Conservation (phyloP, 2,329 filamentous ascomycete genomes). For the Beauveria sp. region DNA sequence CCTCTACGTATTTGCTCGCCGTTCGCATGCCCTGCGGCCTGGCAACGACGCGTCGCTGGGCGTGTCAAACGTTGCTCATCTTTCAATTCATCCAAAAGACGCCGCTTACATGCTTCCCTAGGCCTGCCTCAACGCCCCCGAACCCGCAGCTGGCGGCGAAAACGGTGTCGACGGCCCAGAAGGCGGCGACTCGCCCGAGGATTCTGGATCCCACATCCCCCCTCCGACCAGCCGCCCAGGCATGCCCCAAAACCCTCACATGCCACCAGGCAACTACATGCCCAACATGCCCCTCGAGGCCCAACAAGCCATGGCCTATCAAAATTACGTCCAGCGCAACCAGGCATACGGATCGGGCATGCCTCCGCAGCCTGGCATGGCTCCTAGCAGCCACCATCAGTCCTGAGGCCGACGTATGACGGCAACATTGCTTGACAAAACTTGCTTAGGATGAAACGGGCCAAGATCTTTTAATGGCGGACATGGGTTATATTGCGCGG, state of each 20-base stretch:
- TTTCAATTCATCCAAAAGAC: not conserved
- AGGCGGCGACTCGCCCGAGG: slow-evolving; percentile 84
- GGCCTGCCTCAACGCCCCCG: slow-evolving; percentile 95
- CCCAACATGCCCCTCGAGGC: slow-evolving; percentile 62
- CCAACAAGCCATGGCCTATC: slow-evolving; percentile 74
- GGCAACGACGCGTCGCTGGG: not conserved
- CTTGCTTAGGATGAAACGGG: not conserved
- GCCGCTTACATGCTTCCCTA: slow-evolving; percentile 36
- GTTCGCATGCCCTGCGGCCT: not conserved
- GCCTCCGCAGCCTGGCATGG: slow-evolving; percentile 70
- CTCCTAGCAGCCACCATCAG: slow-evolving; percentile 75
- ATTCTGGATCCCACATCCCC: slow-evolving; percentile 72
- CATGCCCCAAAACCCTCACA: slow-evolving; percentile 57
- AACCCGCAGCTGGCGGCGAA: slow-evolving; percentile 73
- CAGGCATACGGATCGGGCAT: slow-evolving; percentile 68
- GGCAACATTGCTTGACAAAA: not conserved
- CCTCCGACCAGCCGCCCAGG: slow-evolving; percentile 51
- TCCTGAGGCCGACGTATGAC: slow-evolving; percentile 40
- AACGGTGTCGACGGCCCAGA: slow-evolving; percentile 71
- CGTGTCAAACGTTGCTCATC: not conserved
- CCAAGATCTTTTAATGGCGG: slow-evolving; percentile 17
- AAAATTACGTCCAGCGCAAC: slow-evolving; percentile 69
- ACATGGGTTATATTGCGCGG: slow-evolving; percentile 29
- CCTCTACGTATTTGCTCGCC: not conserved
- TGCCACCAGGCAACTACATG: slow-evolving; percentile 58